These are phyloP conservation scores for Botrytis squamosa DNA, from an alignment of 2,329 filamentous ascomycete genomes.

Conservation along the genomic window DNA sequence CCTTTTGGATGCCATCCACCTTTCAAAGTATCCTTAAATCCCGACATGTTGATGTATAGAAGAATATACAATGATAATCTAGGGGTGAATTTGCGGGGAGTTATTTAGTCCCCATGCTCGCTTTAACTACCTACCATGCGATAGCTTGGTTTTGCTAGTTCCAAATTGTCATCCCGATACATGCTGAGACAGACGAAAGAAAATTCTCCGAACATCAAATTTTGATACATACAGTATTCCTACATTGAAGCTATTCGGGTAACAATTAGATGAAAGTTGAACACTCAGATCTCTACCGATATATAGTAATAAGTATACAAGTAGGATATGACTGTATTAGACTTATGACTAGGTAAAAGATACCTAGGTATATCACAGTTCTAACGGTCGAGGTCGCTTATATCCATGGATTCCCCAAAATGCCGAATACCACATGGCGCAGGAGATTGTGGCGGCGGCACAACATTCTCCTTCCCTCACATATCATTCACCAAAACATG, in stretches of 20 bases:
- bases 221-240: neutral
- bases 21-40: constrained; percentile 48
- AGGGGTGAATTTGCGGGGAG: constrained; percentile 12
- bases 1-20: constrained; percentile 55
- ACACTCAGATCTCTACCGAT: neutral
- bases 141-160: constrained; percentile 14
- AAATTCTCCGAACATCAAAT: neutral
- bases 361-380: neutral
- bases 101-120: neutral
- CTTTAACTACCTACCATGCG: neutral
- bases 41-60: constrained; percentile 25
- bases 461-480: neutral
- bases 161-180: neutral
- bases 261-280: neutral
- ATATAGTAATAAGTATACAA: neutral
- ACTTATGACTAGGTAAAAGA: neutral
- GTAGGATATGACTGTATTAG: neutral
- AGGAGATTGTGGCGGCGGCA: neutral
- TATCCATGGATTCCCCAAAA: neutral
- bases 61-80: neutral
- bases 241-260: neutral
- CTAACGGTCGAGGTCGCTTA: neutral
- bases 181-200: neutral
- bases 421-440: neutral
- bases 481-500: neutral